Evolutionary conservation across 768 basidiomycete genomes (phyloP).

Genomic region (Calvatia gigantea): DNA sequence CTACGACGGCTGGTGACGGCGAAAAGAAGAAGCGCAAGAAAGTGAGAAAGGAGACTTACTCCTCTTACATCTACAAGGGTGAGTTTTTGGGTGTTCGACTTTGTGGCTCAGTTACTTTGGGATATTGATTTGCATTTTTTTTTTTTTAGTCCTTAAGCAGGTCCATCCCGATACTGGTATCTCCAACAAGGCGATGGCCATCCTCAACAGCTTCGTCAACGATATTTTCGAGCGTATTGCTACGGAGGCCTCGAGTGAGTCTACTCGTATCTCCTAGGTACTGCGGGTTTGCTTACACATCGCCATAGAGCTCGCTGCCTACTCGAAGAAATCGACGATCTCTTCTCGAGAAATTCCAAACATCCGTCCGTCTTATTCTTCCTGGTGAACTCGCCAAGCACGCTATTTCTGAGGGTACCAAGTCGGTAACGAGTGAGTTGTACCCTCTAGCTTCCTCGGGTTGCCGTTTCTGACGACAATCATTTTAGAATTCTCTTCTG

Average conservation of each 20-base stretch:
- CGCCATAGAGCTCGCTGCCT: constrained; percentile 80
- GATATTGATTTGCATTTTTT: neutral
- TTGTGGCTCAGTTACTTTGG: neutral
- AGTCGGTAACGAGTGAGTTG: constrained; percentile 51
- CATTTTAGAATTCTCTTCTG: constrained; percentile 15
- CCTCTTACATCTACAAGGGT: constrained; percentile 95
- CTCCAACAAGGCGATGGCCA: constrained; percentile 95
- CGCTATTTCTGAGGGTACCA: constrained; percentile 91
- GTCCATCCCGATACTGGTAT: constrained; percentile 99
- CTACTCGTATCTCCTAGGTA: neutral
- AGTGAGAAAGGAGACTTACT: constrained; percentile 87
- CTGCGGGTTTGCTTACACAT: constrained; percentile 61
- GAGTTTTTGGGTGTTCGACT: constrained; percentile 14
- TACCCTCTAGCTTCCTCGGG: neutral
- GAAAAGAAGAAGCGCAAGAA: constrained; percentile 91
- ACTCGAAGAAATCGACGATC: constrained; percentile 99
- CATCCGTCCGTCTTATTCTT: constrained; percentile 90
- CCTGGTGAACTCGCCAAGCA: constrained; percentile 98
- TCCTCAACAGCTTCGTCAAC: constrained; percentile 90
- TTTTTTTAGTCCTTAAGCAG: constrained; percentile 44
- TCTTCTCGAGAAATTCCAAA: constrained; percentile 98
- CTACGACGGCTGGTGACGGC: constrained; percentile 51
- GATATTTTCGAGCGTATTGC: constrained; percentile 94
- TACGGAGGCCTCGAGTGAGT: constrained; percentile 56
- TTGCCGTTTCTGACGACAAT: neutral